Evolutionary conservation across 768 basidiomycete genomes (phyloP).

Genomic region (Glaciozyma martinii): DNA sequence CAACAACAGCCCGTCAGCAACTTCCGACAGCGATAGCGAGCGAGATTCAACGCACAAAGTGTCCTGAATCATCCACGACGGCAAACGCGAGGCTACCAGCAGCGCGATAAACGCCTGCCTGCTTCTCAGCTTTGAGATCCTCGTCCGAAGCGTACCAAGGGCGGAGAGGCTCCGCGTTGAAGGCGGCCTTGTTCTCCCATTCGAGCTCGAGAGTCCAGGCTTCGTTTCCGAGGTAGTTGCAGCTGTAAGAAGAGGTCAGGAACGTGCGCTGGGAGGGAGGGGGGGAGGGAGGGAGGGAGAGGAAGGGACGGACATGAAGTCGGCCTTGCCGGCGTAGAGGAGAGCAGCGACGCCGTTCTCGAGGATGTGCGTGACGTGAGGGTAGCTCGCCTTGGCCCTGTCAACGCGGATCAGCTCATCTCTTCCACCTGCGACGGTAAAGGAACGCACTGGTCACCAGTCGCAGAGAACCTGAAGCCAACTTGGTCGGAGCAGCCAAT

Average conservation of each 20-base stretch:
- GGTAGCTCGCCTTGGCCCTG: constrained; percentile 9
- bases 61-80: constrained; percentile 25
- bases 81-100: constrained; percentile 33
- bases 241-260: constrained; percentile 37
- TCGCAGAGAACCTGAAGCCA: constrained; percentile 23
- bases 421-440: background rate
- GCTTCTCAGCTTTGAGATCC: background rate
- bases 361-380: constrained; percentile 65
- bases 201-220: constrained; percentile 62
- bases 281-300: background rate
- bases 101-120: constrained; percentile 28
- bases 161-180: constrained; percentile 37
- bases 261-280: background rate
- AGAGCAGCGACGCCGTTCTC: constrained; percentile 72
- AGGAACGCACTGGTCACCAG: constrained; percentile 28
- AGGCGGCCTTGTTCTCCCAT: constrained; percentile 56
- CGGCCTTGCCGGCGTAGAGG: constrained; percentile 63
- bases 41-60: constrained; percentile 42
- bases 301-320: constrained; percentile 51
- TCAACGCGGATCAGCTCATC: background rate
- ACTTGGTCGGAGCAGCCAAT: constrained; percentile 30
- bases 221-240: constrained; percentile 71
- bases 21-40: too few species aligned
- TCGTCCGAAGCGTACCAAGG: constrained; percentile 22
- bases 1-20: too few species aligned